These are phyloP conservation scores for Colletotrichum horii DNA, from an alignment of 2,329 filamentous ascomycete genomes.

Conservation along the genomic window DNA sequence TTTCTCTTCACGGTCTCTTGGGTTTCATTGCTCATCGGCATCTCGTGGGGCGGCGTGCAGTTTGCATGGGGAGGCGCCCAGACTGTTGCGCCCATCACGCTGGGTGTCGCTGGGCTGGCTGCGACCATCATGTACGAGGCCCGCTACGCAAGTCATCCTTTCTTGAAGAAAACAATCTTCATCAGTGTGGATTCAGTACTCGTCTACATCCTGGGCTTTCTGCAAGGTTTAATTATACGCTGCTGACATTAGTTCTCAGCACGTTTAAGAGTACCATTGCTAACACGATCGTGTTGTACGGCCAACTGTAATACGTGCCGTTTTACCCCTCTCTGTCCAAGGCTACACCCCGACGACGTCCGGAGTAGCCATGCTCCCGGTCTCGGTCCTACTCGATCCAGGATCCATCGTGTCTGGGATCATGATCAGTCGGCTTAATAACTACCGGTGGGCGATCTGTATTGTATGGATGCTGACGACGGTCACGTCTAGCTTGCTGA, in stretches of 20 bases:
- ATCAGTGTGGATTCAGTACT: neutral
- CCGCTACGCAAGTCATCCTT: neutral
- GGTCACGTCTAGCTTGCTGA: slow-evolving; percentile 6
- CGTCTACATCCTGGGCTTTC: neutral
- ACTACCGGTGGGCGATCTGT: slow-evolving; percentile 23
- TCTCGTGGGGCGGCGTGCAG: neutral
- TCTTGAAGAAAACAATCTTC: neutral
- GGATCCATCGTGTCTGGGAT: slow-evolving; percentile 21
- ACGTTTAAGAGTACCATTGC: neutral
- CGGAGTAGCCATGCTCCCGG: slow-evolving; percentile 24
- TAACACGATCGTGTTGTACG: neutral
- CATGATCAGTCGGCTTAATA: slow-evolving; percentile 18
- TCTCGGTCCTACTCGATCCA: slow-evolving; percentile 18
- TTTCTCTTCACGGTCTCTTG: neutral
- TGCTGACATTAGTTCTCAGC: neutral
- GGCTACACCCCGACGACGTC: slow-evolving; percentile 16
- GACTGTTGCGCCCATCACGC: neutral
- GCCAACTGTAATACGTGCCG: slow-evolving; percentile 18
- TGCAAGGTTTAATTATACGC: neutral
- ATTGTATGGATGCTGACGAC: slow-evolving; percentile 21
- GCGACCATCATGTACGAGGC: neutral
- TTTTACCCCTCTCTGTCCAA: slow-evolving; percentile 26
- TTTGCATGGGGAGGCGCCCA: neutral
- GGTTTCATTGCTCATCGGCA: neutral
- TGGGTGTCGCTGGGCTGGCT: neutral